phyloP scores from a whole-genome alignment of 306 rosid genomes.

The Senna tora region DNA sequence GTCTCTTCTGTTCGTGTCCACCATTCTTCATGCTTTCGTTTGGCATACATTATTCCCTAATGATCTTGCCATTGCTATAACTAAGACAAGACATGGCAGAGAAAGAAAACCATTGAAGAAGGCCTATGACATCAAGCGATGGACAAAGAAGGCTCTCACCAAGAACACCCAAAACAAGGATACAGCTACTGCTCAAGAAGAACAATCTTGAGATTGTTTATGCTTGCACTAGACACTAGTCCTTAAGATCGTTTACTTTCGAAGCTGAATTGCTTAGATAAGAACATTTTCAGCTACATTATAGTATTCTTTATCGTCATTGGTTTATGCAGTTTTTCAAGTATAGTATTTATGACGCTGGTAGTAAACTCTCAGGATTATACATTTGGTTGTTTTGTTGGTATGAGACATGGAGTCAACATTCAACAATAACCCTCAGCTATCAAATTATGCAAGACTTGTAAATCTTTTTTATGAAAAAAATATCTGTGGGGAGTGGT shows the following conservation, averaged over 20 bases:
- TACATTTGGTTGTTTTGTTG: neutral
- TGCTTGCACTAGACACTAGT: too few relatives aligned
- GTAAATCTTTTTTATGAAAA: too few relatives aligned
- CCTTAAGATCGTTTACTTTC: neutral
- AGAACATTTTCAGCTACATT: too few relatives aligned
- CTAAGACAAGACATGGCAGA: conserved; percentile 60
- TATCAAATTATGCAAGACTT: too few relatives aligned
- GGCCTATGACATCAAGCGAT: conserved; percentile 74
- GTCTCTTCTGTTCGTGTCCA: conserved; percentile 59
- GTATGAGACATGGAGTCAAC: neutral
- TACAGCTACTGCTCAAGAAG: conserved; percentile 33
- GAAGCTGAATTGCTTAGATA: too few relatives aligned
- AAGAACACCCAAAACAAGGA: conserved; percentile 55
- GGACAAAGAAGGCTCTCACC: conserved; percentile 84
- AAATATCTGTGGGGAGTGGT: too few relatives aligned
- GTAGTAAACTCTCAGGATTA: neutral
- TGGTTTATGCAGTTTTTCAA: neutral
- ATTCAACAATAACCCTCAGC: too few relatives aligned
- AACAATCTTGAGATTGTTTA: neutral
- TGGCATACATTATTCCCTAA: conserved; percentile 86
- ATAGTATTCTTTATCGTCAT: too few relatives aligned
- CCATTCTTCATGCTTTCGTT: conserved; percentile 80
- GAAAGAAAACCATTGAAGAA: conserved; percentile 68
- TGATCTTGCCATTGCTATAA: conserved; percentile 86
- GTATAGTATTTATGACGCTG: neutral